These are phyloP conservation scores for Backusella sp. DNA, from an alignment of 192 early-diverging fungal species.

Conservation along the genomic window DNA sequence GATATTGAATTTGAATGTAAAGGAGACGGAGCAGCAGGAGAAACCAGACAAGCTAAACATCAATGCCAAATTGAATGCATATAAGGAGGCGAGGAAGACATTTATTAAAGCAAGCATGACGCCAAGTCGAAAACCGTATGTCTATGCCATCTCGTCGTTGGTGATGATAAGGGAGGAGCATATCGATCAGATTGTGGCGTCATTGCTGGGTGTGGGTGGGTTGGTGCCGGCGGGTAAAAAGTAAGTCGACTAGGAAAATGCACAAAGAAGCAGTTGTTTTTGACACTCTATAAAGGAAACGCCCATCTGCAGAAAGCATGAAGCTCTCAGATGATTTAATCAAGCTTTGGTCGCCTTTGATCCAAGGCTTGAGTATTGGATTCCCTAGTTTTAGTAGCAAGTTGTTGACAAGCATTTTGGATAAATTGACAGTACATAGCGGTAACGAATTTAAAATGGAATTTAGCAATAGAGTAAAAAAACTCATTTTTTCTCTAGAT, in stretches of 20 bases:
- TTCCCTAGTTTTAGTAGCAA: conserved; percentile 33
- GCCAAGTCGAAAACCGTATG: neutral
- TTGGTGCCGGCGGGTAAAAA: conserved; percentile 58
- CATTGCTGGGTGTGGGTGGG: conserved; percentile 53
- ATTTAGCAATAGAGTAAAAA: too few relatives aligned
- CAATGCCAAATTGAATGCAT: conserved; percentile 13
- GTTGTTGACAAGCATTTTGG: conserved; percentile 30
- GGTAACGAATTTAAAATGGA: too few relatives aligned
- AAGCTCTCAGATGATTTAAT: conserved; percentile 38
- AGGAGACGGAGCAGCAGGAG: neutral
- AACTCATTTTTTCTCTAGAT: neutral
- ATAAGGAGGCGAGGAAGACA: conserved; percentile 31
- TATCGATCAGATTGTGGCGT: conserved; percentile 46
- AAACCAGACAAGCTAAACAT: neutral
- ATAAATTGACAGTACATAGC: conserved; percentile 4
- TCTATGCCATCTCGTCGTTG: neutral
- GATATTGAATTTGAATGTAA: conserved; percentile 38
- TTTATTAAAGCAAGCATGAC: conserved; percentile 19
- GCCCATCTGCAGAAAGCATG: conserved; percentile 33
- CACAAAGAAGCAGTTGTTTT: neutral
- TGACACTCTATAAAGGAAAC: conserved; percentile 28
- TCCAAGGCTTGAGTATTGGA: conserved; percentile 39
- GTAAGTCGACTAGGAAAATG: conserved; percentile 21
- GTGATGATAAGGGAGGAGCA: neutral
- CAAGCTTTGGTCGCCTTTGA: conserved; percentile 39